Evolutionary conservation across 257 asterid species (phyloP), one percentile per base, ranked within the genome.

Genomic region (Gardenia jasminoides): DNA sequence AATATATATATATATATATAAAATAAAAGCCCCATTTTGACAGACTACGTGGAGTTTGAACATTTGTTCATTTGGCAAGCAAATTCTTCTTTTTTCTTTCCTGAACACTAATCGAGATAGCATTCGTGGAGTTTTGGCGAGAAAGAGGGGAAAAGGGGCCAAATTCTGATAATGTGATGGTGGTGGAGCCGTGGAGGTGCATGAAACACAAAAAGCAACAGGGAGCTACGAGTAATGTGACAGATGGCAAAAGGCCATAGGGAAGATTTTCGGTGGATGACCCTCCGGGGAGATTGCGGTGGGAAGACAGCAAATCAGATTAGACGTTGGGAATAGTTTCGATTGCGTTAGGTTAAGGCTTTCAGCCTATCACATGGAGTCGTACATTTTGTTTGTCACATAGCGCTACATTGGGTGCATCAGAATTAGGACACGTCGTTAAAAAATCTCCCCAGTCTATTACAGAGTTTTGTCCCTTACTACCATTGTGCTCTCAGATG

Each of bases 261-360:
- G 71, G 33, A 24, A 58, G 52, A 71, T 70, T n/a, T 31, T 79
- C 75, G 76, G 76, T 66, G 59, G 76, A 77, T 71, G 64, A n/a
- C 7, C 72, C 36, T 36, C 36, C 7, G 12, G 24, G 44, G n/a
- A 72, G 83, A 76, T 80, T 83, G 70, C 79, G 64, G 79, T 31
- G 68, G 28, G n/a, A 31, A 16, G 67, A 47, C 78, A 75, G 43
- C 78, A 75, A 75, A 82, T 68, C 78, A 79, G 26, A 52, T 15
- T 46, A 66, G 70, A 46, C 74, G 43, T 0, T 65, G 12, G 11
- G 39, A 67, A 52, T 19, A 6, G 26, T 61, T 4, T 2, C 50
- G 48, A 68, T 48, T 68, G 69, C 80, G 28, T 61, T 64, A 11
- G 6, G 16, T 36, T 5, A 36, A 36, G 3, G 41, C 41, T 36